Evolutionary conservation across 257 asterid genomes (phyloP), one percentile per base, ranked within the genome.

Genomic region (Solanum neorickii): DNA sequence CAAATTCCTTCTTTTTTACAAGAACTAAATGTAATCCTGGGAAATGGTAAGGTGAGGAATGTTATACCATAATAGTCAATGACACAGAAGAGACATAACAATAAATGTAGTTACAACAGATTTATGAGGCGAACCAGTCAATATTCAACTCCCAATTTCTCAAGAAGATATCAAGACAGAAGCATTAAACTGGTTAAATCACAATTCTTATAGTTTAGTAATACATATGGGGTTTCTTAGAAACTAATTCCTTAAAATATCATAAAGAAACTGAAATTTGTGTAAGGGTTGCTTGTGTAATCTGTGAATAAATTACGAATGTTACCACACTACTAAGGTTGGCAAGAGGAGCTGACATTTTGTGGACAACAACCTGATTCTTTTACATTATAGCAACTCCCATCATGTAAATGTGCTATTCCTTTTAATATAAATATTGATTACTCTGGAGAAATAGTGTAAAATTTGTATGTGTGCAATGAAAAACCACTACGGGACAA

Each of bases 241-340:
- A 31, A 31, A 31, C 33, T 31, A 31, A 31, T 31, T 31, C 33
- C 33, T 31, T 31, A 31, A 31, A 31, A 31, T 35, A 35, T 35
- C 80, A 92, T 95, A 88, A 95, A 96, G 78, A 96, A 86, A 78
- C 94, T 96, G 91, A 92, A 94, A 87, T 96, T 98, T 83, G 98
- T 96, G 83, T 92, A 92, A 23, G 98, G 99, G 83, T 94, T 94
- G 68, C 95, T 92, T 15, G 90, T 91, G 87, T 91, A 93, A 87
- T 84, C 98, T 0, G 98, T 91, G 89, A 91, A 93, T 29, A 96
- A 5, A 82, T 95, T 96, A 3, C 99, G 98, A 86, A 65, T 89
- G 60, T 94, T 94, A 21, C 94, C 98, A 86, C 98, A 95, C 59
- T 95, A 96, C 18, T 85, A 89, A 13, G 97, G 91, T 82, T 91